phyloP scores from a whole-genome alignment of 2,329 filamentous ascomycete species.

The Fusarium tupiense region DNA sequence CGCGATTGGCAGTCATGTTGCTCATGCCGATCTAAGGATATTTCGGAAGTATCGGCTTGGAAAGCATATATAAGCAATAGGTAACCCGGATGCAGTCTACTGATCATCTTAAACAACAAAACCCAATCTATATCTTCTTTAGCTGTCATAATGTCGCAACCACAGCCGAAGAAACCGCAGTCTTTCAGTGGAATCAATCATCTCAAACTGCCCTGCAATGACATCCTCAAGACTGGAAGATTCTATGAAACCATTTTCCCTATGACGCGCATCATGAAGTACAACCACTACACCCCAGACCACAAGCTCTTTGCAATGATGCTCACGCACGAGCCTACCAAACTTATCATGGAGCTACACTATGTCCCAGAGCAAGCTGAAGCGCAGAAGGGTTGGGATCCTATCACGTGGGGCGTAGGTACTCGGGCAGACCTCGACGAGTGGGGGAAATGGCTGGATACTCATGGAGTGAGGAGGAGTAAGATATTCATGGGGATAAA shows the following conservation, averaged over 20 bases:
- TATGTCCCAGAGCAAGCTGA: not conserved
- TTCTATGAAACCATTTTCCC: not conserved
- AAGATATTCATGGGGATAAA: not conserved
- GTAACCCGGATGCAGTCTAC: accelerated
- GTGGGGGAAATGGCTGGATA: not conserved
- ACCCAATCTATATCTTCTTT: not conserved
- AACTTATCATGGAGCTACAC: not conserved
- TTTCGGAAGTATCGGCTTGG: not conserved
- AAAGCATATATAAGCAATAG: not conserved
- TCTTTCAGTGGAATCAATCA: not conserved
- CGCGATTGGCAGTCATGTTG: not conserved
- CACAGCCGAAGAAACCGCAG: not conserved
- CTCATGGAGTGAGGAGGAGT: not conserved
- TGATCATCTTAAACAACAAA: too few species aligned
- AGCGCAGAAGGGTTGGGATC: not conserved
- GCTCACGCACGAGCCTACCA: not conserved
- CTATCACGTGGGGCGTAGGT: not conserved
- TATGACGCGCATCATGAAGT: not conserved
- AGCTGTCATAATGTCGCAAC: not conserved
- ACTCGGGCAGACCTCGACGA: not conserved
- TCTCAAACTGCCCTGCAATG: not conserved
- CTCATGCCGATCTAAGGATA: not conserved
- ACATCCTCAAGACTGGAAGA: not conserved
- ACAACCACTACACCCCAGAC: not conserved
- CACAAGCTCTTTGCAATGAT: not conserved